These are phyloP conservation scores for Volvox reticuliferus DNA, from an alignment of 139 green algal species.

Conservation along the genomic window DNA sequence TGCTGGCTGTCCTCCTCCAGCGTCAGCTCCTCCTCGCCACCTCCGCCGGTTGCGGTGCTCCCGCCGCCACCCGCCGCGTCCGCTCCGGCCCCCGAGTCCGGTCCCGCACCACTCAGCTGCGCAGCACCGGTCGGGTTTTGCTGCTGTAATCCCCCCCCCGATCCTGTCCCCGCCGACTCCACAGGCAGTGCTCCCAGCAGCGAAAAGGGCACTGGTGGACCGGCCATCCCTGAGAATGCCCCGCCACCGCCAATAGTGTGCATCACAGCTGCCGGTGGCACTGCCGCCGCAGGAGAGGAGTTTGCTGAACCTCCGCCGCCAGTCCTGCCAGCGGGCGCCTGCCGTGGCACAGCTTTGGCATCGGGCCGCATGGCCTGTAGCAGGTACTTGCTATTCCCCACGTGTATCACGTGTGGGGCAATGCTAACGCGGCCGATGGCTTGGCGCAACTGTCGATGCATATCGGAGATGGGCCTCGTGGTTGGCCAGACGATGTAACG, in stretches of 20 bases:
- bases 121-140: neutral
- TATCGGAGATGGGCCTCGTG: neutral
- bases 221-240: neutral
- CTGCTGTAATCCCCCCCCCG: neutral
- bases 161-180: neutral
- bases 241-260: neutral
- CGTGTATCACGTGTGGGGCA: neutral
- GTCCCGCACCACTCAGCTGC: neutral
- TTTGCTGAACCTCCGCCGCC: neutral
- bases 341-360: neutral
- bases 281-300: neutral
- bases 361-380: neutral
- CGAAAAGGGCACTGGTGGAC: constrained; percentile 3
- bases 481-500: neutral
- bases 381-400: neutral
- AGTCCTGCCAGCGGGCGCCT: neutral
- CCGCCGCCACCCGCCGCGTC: neutral
- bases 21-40: neutral
- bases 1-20: constrained; percentile 3
- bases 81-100: neutral
- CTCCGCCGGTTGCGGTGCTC: neutral
- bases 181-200: neutral
- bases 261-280: neutral
- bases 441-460: neutral
- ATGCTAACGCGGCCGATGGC: neutral